A percentile compares a stretch with the other conserved stretches of the same genome.
Evolutionary conservation across 768 basidiomycete genomes (phyloP).

Genomic region (Mrakia hoshinonis): DNA sequence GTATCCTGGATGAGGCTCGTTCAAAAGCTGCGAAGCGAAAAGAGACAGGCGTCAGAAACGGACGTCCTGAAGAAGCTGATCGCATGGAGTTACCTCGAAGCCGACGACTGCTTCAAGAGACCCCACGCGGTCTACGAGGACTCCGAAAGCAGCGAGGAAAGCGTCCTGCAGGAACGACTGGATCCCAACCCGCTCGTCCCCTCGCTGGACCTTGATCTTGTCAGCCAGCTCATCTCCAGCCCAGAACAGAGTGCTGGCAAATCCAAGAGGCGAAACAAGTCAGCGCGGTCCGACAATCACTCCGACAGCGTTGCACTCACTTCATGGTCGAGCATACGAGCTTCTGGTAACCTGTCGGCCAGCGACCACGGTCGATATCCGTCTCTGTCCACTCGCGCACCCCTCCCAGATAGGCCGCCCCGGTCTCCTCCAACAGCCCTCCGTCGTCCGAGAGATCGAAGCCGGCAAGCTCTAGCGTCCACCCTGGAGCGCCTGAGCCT

Average conservation of each 20-base stretch:
- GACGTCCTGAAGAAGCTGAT: background rate
- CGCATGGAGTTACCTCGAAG: constrained; percentile 58
- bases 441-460: constrained; percentile 57
- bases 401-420: constrained; percentile 58
- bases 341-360: constrained; percentile 63
- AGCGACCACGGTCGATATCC: constrained; percentile 17
- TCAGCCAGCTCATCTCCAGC: constrained; percentile 79
- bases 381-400: constrained; percentile 17
- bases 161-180: constrained; percentile 75
- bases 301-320: constrained; percentile 20
- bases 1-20: constrained; percentile 91
- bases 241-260: constrained; percentile 77
- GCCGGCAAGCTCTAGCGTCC: constrained; percentile 80
- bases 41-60: background rate
- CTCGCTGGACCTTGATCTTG: constrained; percentile 48
- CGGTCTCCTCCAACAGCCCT: constrained; percentile 64
- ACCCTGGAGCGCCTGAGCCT: constrained; percentile 91
- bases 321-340: constrained; percentile 80
- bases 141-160: constrained; percentile 68
- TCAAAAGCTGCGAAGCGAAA: constrained; percentile 58
- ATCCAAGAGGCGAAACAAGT: background rate
- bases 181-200: constrained; percentile 52
- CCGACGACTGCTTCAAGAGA: constrained; percentile 73
- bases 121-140: constrained; percentile 58
- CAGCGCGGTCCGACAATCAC: background rate